Conservation (phyloP, 2,329 filamentous ascomycete genomes). For the Fusarium sp. region DNA sequence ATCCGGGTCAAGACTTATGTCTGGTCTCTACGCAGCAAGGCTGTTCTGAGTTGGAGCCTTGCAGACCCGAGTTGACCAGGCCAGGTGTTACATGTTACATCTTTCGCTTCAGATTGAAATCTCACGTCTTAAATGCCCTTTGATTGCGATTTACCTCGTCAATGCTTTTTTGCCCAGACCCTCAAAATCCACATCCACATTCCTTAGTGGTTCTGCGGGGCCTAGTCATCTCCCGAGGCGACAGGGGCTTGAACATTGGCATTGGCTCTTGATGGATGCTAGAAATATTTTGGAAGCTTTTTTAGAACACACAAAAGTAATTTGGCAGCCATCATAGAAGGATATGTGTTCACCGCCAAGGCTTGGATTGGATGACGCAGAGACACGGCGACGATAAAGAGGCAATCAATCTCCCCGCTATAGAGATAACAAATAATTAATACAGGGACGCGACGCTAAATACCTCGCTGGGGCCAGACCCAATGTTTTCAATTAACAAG, state of each 20-base stretch:
- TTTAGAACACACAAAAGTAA: background rate
- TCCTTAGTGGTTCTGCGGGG: slow-evolving; percentile 20
- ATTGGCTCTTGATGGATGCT: slow-evolving; percentile 4
- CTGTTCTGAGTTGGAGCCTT: background rate
- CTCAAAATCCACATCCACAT: slow-evolving; percentile 9
- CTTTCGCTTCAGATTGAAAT: slow-evolving; percentile 18
- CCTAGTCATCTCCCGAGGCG: slow-evolving; percentile 18
- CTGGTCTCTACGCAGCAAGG: too few relatives aligned
- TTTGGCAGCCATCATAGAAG: background rate
- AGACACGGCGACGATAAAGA: background rate
- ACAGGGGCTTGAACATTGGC: slow-evolving; percentile 8
- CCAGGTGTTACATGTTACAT: slow-evolving; percentile 24
- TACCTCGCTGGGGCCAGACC: slow-evolving; percentile 26
- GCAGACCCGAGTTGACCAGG: background rate
- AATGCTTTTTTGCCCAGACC: slow-evolving; percentile 20
- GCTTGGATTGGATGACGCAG: slow-evolving; percentile 9
- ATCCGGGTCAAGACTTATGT: background rate
- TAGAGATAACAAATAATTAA: too few relatives aligned
- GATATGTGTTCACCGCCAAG: background rate
- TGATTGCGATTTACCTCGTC: slow-evolving; percentile 35
- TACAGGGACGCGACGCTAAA: slow-evolving; percentile 30
- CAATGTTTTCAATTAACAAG: slow-evolving; percentile 44
- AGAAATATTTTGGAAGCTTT: slow-evolving; percentile 17
- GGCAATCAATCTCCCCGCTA: background rate
- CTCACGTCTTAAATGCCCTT: background rate